These are phyloP conservation scores for Phyllostachys edulis DNA, from an alignment of 176 grass and related monocot genomes.

Conservation along the genomic window DNA sequence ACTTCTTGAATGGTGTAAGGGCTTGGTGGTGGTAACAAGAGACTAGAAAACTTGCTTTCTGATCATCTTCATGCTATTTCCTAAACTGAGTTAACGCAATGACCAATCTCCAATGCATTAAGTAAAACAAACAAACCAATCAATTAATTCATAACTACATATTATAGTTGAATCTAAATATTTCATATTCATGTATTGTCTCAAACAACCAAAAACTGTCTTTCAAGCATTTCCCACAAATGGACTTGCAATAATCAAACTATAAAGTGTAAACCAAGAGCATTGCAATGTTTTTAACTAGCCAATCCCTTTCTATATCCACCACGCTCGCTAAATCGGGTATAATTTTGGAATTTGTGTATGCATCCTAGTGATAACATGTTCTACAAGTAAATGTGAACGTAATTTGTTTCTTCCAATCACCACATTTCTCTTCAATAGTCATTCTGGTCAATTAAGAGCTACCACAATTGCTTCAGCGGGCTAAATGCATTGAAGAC, in stretches of 20 bases:
- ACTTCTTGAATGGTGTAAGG: neutral
- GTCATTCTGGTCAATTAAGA: neutral
- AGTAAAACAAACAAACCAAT: neutral
- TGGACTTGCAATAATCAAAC: neutral
- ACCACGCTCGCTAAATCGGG: neutral
- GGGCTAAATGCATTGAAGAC: neutral
- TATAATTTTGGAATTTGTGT: neutral
- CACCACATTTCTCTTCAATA: neutral
- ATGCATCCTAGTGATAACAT: neutral
- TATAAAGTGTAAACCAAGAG: neutral
- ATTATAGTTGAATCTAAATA: neutral
- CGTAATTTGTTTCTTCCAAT: neutral
- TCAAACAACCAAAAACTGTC: neutral
- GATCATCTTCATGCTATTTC: neutral
- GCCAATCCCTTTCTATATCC: neutral
- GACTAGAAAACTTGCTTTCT: neutral
- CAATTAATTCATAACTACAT: neutral
- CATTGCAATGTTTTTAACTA: neutral
- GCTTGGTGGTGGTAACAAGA: too few relatives aligned
- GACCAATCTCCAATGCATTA: constrained; percentile 9
- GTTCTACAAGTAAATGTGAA: neutral
- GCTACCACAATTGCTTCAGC: neutral
- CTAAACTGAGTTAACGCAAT: neutral
- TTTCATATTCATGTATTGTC: neutral
- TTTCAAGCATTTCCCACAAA: neutral